A percentile compares a stretch with the other conserved stretches of the same genome.
Evolutionary conservation across 306 rosid species (phyloP).

Genomic region (Albizia julibrissin): DNA sequence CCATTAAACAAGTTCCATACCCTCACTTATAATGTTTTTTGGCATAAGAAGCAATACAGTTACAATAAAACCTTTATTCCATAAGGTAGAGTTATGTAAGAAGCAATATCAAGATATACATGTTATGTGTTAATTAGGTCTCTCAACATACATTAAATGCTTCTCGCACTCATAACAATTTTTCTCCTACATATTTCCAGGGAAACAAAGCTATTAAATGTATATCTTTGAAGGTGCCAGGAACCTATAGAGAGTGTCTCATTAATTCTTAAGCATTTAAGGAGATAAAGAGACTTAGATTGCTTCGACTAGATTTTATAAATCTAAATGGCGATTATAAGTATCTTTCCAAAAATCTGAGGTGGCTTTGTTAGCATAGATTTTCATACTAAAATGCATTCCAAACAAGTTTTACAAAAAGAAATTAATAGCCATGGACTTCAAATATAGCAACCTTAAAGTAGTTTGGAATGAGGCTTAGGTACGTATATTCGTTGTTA

Average conservation of each 20-base stretch:
- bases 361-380: slow-evolving; percentile 47
- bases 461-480: no score
- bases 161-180: neutral
- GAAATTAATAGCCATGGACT: slow-evolving; percentile 35
- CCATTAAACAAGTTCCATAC: neutral
- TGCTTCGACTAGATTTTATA: slow-evolving; percentile 40
- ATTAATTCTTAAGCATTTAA: slow-evolving; percentile 34
- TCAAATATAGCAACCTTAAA: slow-evolving; percentile 37
- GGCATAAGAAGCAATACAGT: neutral
- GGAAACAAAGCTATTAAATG: slow-evolving; percentile 26
- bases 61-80: no score
- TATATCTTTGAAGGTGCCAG: slow-evolving; percentile 2
- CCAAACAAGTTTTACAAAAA: slow-evolving; percentile 32
- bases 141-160: neutral
- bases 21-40: no score
- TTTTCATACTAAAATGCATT: slow-evolving; percentile 19
- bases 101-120: neutral
- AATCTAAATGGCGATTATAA: slow-evolving; percentile 24
- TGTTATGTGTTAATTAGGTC: neutral
- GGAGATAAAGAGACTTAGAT: slow-evolving; percentile 42
- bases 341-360: slow-evolving; percentile 34
- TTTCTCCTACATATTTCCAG: no score
- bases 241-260: neutral
- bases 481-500: no score
- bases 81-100: no score